These are phyloP conservation scores for Mycena amicta DNA, from an alignment of 768 basidiomycete species.

Conservation along the genomic window DNA sequence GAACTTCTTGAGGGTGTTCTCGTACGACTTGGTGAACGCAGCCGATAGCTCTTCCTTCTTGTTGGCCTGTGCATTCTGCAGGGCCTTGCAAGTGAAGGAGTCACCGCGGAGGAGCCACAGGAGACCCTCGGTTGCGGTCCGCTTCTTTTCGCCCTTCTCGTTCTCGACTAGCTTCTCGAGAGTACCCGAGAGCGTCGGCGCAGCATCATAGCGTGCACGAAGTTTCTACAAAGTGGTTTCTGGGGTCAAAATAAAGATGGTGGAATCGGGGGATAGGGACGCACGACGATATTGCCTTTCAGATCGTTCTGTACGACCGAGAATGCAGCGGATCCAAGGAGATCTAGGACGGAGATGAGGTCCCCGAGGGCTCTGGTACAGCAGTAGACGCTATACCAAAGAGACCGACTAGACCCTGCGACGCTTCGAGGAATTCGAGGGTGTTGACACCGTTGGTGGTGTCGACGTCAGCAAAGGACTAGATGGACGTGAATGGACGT, in stretches of 20 bases:
- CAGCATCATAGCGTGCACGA: constrained; percentile 71
- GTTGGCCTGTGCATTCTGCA: constrained; percentile 72
- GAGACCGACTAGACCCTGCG: constrained; percentile 83
- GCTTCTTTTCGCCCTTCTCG: constrained; percentile 87
- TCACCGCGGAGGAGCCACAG: constrained; percentile 94
- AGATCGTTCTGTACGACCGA: constrained; percentile 81
- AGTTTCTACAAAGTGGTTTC: constrained; percentile 71
- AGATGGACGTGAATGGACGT: background rate
- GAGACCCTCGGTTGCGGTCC: constrained; percentile 85
- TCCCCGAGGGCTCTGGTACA: background rate
- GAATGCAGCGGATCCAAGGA: constrained; percentile 87
- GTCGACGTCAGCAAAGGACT: constrained; percentile 95
- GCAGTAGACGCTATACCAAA: constrained; percentile 64
- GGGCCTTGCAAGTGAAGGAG: constrained; percentile 83
- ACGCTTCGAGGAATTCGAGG: constrained; percentile 81
- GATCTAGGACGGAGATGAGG: constrained; percentile 49
- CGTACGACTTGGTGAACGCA: constrained; percentile 84
- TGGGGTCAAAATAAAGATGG: constrained; percentile 5
- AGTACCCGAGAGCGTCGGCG: constrained; percentile 67
- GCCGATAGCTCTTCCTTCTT: constrained; percentile 60
- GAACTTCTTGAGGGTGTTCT: constrained; percentile 76
- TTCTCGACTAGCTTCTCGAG: constrained; percentile 82
- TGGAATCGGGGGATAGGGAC: constrained; percentile 27
- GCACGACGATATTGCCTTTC: constrained; percentile 87
- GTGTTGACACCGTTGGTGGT: constrained; percentile 92